Evolutionary conservation across 805 yeast species (phyloP), one percentile per base, ranked within the genome.

Genomic region (Alloascoidea africana): DNA sequence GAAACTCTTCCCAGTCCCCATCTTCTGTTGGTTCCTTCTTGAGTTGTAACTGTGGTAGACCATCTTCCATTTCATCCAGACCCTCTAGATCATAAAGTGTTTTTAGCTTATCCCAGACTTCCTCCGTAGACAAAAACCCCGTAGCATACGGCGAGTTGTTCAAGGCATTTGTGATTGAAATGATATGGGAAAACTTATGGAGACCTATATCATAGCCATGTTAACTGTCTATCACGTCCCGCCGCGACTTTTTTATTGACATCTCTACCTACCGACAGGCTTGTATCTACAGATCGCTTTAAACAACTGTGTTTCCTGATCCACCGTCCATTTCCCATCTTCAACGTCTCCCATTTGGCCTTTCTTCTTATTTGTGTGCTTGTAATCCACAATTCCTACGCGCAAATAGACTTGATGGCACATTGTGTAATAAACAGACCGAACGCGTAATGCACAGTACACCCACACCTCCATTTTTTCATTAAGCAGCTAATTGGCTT

Each of bases 231-330:
- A n/a, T n/a, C n/a, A n/a, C n/a, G n/a, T n/a, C n/a, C n/a, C n/a
- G n/a, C n/a, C n/a, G n/a, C n/a, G n/a, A n/a, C n/a, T n/a, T n/a
- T n/a, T n/a, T n/a, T n/a, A n/a, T n/a, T n/a, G n/a, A n/a, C n/a
- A n/a, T n/a, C n/a, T n/a, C n/a, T 60, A 48, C 19, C 52, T 49
- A 1, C 93, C 93, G 0, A 75, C 76, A 0, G 91, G 91, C 51
- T 75, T 76, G 56, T 62, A 65, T 46, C 69, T 74, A 44, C 84
- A 72, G 1, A 77, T 62, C 36, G 81, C 69, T 39, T 70, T 59
- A 46, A 78, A 68, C 17, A 81, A 62, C 42, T 64, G 62, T 23
- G 73, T 70, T 48, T 81, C 87, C 41, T 76, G 79, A 34, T 70
- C 74, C 2, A 64, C 49, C 13, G 63, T 57, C 89, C 91, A 81